Conservation (phyloP, 2,329 filamentous ascomycete genomes). For the Colletotrichum higginsianum region DNA sequence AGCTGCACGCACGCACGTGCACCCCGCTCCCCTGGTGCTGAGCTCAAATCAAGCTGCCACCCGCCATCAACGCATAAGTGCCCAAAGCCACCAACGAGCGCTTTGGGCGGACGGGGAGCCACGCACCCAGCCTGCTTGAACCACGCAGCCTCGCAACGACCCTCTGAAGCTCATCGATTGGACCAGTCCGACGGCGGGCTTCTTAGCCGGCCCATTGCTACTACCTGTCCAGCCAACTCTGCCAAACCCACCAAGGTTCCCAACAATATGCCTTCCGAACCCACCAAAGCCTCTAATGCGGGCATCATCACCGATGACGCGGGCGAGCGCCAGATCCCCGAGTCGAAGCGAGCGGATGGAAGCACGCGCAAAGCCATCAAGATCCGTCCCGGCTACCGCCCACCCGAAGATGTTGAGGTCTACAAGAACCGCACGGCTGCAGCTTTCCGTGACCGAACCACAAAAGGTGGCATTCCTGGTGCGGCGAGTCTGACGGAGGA, state of each 20-base stretch:
- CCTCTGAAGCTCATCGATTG: slow-evolving; percentile 10
- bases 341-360: slow-evolving; percentile 88
- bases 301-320: slow-evolving; percentile 83
- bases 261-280: slow-evolving; percentile 53
- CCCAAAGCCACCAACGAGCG: slow-evolving; percentile 11
- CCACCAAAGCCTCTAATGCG: slow-evolving; percentile 67
- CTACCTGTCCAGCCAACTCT: not conserved
- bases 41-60: slow-evolving; percentile 22
- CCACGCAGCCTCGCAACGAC: slow-evolving; percentile 6
- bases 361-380: slow-evolving; percentile 95
- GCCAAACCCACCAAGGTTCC: not conserved
- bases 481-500: slow-evolving; percentile 72
- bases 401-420: slow-evolving; percentile 94
- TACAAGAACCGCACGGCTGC: slow-evolving; percentile 96
- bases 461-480: slow-evolving; percentile 78
- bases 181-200: not conserved
- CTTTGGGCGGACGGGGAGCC: slow-evolving; percentile 19
- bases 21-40: not conserved
- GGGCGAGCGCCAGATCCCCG: slow-evolving; percentile 90
- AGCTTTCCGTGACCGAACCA: slow-evolving; percentile 82
- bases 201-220: not conserved
- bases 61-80: slow-evolving; percentile 15
- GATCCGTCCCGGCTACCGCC: slow-evolving; percentile 92
- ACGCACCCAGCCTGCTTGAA: slow-evolving; percentile 16
- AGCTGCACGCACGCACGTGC: slow-evolving; percentile 11